Evolutionary conservation across 495 filamentous ascomycete genomes (phyloP), one percentile per base, ranked within the genome.

Genomic region (Penicillium herquei): DNA sequence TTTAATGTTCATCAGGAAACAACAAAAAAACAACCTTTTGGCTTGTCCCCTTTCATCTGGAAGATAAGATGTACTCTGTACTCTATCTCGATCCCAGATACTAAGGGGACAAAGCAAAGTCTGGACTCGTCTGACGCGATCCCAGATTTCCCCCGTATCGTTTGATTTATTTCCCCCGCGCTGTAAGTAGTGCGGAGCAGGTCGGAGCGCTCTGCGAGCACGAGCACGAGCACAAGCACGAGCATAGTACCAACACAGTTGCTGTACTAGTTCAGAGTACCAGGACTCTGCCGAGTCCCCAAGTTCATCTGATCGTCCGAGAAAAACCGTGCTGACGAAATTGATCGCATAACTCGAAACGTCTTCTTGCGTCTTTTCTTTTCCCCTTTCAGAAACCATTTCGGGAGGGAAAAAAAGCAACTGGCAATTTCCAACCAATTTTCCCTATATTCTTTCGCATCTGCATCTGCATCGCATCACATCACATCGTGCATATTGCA

Each of bases 131-230:
- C 51, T 52, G 51, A 52, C 51, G 51, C 51, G 39, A 52, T 43
- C 40, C 39, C 39, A 44, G 49, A 26, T 26, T 26, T 32, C 13
- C n/a, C 37, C 51, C 51, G 30, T 43, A 35, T 4, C 21, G 21
- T 26, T 26, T 26, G 21, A 26, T 26, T 26, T 26, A 26, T 26
- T 26, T 26, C 21, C 51, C 51, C 51, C 51, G 50, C 50, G 50
- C 58, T 31, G 30, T 37, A 21, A 16, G 43, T 43, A 43, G 58
- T 50, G 58, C 61, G 65, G 65, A 61, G 65, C 59, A 68, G 65
- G 44, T 63, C 65, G 65, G 65, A 68, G 62, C 62, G 52, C 46
- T 34, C 35, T 39, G 1, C 11, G 41, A 44, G 41, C 16, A 44
- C 39, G 39, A 42, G 14, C 30, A 21, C 18, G 26, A 48, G 7